Base-by-base conservation (phyloP, 2,329 filamentous ascomycete genomes). In the Botrytis medusae region DNA sequence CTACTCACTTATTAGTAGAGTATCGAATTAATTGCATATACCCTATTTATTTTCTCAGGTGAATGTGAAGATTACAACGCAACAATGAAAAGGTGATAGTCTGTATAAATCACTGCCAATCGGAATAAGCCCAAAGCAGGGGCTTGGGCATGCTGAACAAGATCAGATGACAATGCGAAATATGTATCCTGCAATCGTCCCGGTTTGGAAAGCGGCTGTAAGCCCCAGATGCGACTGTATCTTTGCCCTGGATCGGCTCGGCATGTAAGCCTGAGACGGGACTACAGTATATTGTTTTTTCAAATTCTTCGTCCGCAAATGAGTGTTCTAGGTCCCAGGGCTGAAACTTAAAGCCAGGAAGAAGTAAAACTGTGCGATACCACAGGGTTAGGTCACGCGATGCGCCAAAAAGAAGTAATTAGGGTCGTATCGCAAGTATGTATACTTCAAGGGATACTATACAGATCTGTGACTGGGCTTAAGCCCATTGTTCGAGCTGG, bases 211-310 rank as follows among this genome's bases (percentile, higher is more conserved):
- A 51, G 14, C 34, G 63, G 22, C 44, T 51, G 63, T 9, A 54
- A 51, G 34, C 44, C 32, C 22, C 8, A 65, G 46, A 67, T 37
- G 46, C 34, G 32, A 67, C 46, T 22, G 46, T 40, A 14, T 32
- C 62, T 22, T 67, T 68, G 64, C 16, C 16, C 14, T 29, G 22
- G n/a, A 68, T 68, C 64, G 46, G 64, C 20, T 68, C 64, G 34
- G 64, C 64, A 68, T 37, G 29, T 48, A 34, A 48, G 63, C 63
- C 44, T 9, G 29, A 29, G 34, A 29, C 46, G 46, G 32, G 46
- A 68, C 9, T 54, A 22, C n/a, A 29, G 6, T 16, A 22, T 40
- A 12, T 14, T 14, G 32, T 54, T 68, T 25, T 34, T 7, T 20
- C 5, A 40, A 54, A 32, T 29, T 42, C 37, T 57, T 69, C n/a